Conservation (phyloP, 495 filamentous ascomycete species). For the Penicillium argentinense region DNA sequence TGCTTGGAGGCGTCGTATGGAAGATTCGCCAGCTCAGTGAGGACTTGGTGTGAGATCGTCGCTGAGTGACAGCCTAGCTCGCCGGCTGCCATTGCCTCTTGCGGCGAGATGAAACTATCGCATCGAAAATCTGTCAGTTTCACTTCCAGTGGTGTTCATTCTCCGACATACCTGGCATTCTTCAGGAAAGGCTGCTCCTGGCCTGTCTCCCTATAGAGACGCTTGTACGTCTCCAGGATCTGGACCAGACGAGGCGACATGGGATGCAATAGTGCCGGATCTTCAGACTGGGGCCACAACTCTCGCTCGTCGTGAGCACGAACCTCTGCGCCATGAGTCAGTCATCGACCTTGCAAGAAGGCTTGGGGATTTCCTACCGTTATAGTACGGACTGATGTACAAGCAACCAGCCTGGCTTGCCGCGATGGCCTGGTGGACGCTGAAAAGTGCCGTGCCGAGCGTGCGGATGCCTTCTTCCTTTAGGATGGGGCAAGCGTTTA, state of each 20-base stretch:
- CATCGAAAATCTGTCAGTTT: slow-evolving; percentile 4
- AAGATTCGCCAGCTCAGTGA: slow-evolving; percentile 21
- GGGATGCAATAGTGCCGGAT: slow-evolving; percentile 37
- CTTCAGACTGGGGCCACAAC: slow-evolving; percentile 30
- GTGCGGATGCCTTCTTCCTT: slow-evolving; percentile 49
- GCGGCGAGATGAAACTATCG: slow-evolving; percentile 8
- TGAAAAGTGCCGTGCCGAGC: slow-evolving; percentile 57
- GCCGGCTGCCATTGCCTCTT: slow-evolving; percentile 23
- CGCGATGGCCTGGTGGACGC: slow-evolving; percentile 54
- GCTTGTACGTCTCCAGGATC: slow-evolving; percentile 34
- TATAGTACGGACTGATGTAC: slow-evolving; percentile 57
- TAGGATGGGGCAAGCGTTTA: slow-evolving; percentile 53
- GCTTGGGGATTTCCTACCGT: slow-evolving; percentile 16
- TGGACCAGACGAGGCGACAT: slow-evolving; percentile 39
- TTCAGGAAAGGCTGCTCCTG: slow-evolving; percentile 43
- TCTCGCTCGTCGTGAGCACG: slow-evolving; percentile 27
- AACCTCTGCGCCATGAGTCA: slow-evolving; percentile 12
- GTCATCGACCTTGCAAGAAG: not conserved
- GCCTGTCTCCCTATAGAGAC: slow-evolving; percentile 41
- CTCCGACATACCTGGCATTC: slow-evolving; percentile 31
- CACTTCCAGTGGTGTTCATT: not conserved
- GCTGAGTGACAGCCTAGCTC: slow-evolving; percentile 23
- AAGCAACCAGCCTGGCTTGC: slow-evolving; percentile 53
- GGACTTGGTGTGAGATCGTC: slow-evolving; percentile 17
- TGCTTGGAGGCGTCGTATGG: slow-evolving; percentile 21